These are phyloP conservation scores for Phalaenopsis equestris DNA, from an alignment of 106 monocot genomes.

Conservation along the genomic window DNA sequence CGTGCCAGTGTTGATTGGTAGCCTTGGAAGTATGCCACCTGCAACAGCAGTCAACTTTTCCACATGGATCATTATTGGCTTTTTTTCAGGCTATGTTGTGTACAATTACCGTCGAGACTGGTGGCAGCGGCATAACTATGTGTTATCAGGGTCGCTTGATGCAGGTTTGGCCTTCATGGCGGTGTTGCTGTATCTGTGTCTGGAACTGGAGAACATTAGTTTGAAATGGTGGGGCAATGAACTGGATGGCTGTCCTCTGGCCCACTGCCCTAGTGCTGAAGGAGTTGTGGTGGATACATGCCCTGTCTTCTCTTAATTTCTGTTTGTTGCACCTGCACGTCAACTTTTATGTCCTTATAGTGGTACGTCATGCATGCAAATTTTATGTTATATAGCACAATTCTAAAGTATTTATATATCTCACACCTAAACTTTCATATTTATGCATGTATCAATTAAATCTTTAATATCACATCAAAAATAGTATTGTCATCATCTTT, in stretches of 20 bases:
- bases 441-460: too few species aligned
- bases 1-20: constrained; percentile 75
- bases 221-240: constrained; percentile 87
- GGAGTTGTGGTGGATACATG: constrained; percentile 56
- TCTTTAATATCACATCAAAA: too few species aligned
- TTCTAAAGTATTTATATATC: too few species aligned
- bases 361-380: too few species aligned
- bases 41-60: constrained; percentile 86
- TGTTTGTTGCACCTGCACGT: too few species aligned
- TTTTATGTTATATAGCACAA: too few species aligned
- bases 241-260: constrained; percentile 73
- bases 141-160: constrained; percentile 77
- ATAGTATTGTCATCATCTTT: too few species aligned
- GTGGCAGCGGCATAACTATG: constrained; percentile 86
- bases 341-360: too few species aligned
- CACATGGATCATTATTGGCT: constrained; percentile 63
- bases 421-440: too few species aligned
- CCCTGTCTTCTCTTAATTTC: constrained; percentile 22
- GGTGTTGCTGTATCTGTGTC: constrained; percentile 58
- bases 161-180: constrained; percentile 89
- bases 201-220: constrained; percentile 48
- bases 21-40: constrained; percentile 70
- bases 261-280: constrained; percentile 64
- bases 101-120: constrained; percentile 56
- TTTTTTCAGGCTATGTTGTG: constrained; percentile 75